Percentiles rank a stretch among this genome's conserved stretches.
phyloP scores from a whole-genome alignment of 2,329 filamentous ascomycete species.

The Chaetomiaceae sp. region DNA sequence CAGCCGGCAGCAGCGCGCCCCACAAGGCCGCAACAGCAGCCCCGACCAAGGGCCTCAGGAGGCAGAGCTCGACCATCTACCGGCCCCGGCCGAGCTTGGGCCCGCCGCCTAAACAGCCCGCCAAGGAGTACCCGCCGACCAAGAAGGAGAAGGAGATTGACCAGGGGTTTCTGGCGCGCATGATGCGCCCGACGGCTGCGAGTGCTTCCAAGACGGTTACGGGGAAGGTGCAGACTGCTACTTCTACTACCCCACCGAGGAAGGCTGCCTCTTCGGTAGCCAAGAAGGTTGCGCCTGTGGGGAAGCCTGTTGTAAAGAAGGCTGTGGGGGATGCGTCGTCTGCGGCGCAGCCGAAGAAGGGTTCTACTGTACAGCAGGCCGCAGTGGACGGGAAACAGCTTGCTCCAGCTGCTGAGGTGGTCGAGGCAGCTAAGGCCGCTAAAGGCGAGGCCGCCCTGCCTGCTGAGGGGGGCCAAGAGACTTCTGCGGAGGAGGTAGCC shows the following conservation, averaged over 20 bases:
- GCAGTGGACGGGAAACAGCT: conserved; percentile 19
- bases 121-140: conserved; percentile 43
- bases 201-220: conserved; percentile 64
- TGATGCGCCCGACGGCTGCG: conserved; percentile 72
- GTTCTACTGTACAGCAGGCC: background rate
- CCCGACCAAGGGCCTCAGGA: conserved; percentile 35
- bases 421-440: background rate
- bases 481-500: conserved; percentile 21
- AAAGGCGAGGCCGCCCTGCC: background rate
- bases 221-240: conserved; percentile 55
- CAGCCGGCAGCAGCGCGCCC: conserved; percentile 22
- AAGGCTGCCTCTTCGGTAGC: conserved; percentile 30
- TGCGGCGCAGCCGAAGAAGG: background rate
- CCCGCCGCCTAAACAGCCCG: conserved; percentile 54
- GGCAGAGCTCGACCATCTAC: conserved; percentile 43
- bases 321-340: background rate
- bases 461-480: background rate
- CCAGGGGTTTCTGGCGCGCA: conserved; percentile 70
- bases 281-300: conserved; percentile 21
- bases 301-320: conserved; percentile 18
- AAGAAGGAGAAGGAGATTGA: conserved; percentile 56
- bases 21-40: conserved; percentile 28
- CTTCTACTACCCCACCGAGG: conserved; percentile 49
- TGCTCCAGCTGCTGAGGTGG: conserved; percentile 15
- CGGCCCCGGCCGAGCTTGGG: conserved; percentile 51